Base-by-base conservation (phyloP, 2,329 filamentous ascomycete species). In the Exophiala aquamarina region DNA sequence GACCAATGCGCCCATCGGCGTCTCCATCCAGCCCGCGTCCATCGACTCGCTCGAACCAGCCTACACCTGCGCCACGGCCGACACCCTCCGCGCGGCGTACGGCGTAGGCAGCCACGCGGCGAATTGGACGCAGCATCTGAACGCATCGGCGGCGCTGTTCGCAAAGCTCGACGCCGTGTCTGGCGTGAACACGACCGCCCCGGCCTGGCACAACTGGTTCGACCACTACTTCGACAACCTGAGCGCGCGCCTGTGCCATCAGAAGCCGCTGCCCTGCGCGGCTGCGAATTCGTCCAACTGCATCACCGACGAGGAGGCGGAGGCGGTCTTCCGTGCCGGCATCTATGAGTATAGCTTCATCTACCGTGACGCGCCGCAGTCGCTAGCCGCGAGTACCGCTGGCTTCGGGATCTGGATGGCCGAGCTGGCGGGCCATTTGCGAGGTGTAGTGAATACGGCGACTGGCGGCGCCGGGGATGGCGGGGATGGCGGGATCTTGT, bases 161-260 rank as follows among this genome's bases (percentile, higher is more conserved):
- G 60, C 65, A 4, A 66, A 65, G 0, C 77, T 93, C 0, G 88
- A 93, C 59, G 63, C 70, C 33, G 76, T 92, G 36, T 88, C 85
- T 0, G 85, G 84, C 21, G 78, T 93, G 1, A 62, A 75, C 0
- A 52, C 72, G 0, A 66, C 66, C 26, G 45, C 48, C 50, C 61
- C 63, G 0, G 83, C 74, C 3, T 93, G 88, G 72, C 87, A 92
- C 40, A 48, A 48, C 21, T 59, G 58, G 55, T 84, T 86, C 59
- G 89, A 93, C 61, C 88, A 90, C 66, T 93, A 93, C 70, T 93
- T 84, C 59, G 89, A 93, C 64, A 93, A 90, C 60, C 76, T 93
- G 1, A 89, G 86, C 0, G 84, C 87, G 0, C 77, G 87, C 0
- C 84, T 89, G 62, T 93, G 88, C 64, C 87, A 93, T 61, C 70